Conservation (phyloP, 2,329 filamentous ascomycete species). For the Dothiorella sarmentorum region DNA sequence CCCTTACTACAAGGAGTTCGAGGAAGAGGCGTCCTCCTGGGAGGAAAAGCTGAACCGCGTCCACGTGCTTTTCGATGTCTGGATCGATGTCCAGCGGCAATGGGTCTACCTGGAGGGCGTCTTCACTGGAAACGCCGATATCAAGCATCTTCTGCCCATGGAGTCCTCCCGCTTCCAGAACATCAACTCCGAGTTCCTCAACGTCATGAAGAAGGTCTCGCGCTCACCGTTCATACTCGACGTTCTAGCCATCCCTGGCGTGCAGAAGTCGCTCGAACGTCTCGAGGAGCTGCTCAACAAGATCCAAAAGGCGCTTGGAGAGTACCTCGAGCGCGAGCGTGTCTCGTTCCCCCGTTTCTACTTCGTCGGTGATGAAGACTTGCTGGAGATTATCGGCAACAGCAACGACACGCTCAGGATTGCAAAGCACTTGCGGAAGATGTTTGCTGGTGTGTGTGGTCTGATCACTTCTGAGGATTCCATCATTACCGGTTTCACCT, state of each 20-base stretch:
- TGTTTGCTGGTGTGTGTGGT: conserved; percentile 95
- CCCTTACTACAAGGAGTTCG: conserved; percentile 98
- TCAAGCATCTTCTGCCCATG: conserved; percentile 94
- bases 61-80: conserved; percentile 96
- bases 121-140: conserved; percentile 97
- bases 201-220: conserved; percentile 99
- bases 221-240: conserved; percentile 94
- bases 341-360: conserved; percentile 98
- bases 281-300: conserved; percentile 97
- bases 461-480: conserved; percentile 87
- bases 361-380: conserved; percentile 97
- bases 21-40: conserved; percentile 94
- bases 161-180: conserved; percentile 97
- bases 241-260: conserved; percentile 90
- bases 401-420: conserved; percentile 96
- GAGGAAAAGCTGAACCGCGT: conserved; percentile 97
- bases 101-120: conserved; percentile 99
- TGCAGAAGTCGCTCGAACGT: conserved; percentile 92
- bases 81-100: conserved; percentile 99
- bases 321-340: conserved; percentile 96
- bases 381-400: conserved; percentile 98
- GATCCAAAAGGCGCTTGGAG: conserved; percentile 96
- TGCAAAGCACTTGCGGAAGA: conserved; percentile 99
- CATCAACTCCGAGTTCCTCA: conserved; percentile 97
- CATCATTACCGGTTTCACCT: conserved; percentile 87